Percentiles rank a stretch among this genome's conserved stretches.
Conservation (phyloP, 352 stramenopile genomes). For the Pythium aristosporum region DNA sequence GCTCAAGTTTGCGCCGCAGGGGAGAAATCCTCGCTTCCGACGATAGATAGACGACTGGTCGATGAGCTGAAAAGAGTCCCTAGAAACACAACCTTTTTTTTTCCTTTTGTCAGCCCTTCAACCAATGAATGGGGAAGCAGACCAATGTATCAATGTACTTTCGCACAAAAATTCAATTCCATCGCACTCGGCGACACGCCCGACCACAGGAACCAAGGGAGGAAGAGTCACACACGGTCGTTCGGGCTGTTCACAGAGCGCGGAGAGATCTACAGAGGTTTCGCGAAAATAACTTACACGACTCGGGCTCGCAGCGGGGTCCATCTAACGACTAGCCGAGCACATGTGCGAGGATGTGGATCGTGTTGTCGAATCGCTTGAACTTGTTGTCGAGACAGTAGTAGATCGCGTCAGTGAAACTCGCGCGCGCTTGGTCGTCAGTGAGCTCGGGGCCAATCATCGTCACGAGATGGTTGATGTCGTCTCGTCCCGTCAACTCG, state of each 20-base stretch:
- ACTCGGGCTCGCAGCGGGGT: not conserved
- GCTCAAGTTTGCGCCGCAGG: conserved; percentile 56
- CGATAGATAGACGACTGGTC: conserved; percentile 31
- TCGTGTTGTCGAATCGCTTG: conserved; percentile 87
- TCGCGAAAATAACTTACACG: conserved; percentile 27
- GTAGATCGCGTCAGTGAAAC: conserved; percentile 77
- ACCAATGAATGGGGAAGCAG: not conserved
- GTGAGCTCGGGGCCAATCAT: conserved; percentile 70
- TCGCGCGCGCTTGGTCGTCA: conserved; percentile 59
- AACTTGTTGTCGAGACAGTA: conserved; percentile 84
- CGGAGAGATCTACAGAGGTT: not conserved
- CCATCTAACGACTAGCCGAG: conserved; percentile 28
- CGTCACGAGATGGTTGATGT: conserved; percentile 86
- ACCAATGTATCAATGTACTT: not conserved
- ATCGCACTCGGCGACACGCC: not conserved
- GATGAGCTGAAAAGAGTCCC: not conserved
- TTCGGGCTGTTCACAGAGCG: not conserved
- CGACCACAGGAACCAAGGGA: not conserved
- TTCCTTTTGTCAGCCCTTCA: not conserved
- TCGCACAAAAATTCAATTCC: conserved; percentile 5
- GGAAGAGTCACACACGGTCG: not conserved
- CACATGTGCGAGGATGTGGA: conserved; percentile 74
- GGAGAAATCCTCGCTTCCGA: conserved; percentile 52
- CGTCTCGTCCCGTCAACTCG: conserved; percentile 71
- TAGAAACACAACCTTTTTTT: conserved; percentile 4